Base-by-base conservation (phyloP, 306 rosid species). In the Prunus salicina region DNA sequence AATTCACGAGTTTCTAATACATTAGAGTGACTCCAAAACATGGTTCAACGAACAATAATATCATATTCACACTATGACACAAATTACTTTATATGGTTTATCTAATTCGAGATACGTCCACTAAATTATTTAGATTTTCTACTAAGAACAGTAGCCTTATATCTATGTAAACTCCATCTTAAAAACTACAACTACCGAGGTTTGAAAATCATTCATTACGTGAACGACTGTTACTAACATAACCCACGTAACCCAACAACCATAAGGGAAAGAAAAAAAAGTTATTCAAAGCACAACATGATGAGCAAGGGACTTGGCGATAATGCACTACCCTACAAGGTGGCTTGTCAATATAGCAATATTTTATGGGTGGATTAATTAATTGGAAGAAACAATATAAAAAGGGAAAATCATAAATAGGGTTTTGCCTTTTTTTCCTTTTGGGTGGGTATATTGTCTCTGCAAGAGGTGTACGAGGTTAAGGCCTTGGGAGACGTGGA, bases 401-500 rank as follows among this genome's bases (percentile, higher is more conserved):
- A n/a, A 56, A n/a, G 20, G 16, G 4, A 9, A 20, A 56, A n/a
- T n/a, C 3, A 56, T 2, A n/a, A 20, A 20, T 20, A n/a, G 14
- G 57, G 57, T 14, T 51, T 51, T 5, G 19, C 8, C 19, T 16
- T 16, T 51, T 34, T 34, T 51, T 51, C 10, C 20, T 34, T 64
- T 3, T 32, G 14, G 25, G 16, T 18, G 8, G 19, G n/a, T 61
- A 28, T 12, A 24, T 61, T 61, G 1, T 24, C 93, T 85, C 87
- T 87, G 89, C 86, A 88, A 85, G 70, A 81, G 15, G 62, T 73
- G 93, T 88, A 91, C 92, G 93, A 89, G 97, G 93, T 91, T 91
- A 82, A 6, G 69, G 64, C 74, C 65, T 79, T 66, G 85, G 88
- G 87, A 79, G 93, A 89, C 98, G 97, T 91, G 97, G 96, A 77